Evolutionary conservation across 2,329 filamentous ascomycete species (phyloP).

Genomic region (Zopfia rhizophila): DNA sequence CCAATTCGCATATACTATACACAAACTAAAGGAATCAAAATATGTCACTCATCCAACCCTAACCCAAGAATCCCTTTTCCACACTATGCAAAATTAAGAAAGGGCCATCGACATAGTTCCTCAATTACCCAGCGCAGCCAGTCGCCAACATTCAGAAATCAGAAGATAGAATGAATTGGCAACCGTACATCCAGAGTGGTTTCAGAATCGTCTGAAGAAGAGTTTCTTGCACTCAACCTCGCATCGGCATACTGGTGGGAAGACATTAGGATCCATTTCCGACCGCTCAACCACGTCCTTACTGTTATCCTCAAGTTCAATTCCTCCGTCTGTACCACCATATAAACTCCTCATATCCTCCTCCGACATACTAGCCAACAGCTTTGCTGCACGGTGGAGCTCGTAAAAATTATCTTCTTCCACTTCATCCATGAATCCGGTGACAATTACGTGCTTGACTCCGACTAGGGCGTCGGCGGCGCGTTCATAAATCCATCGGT

Average conservation of each 20-base stretch:
- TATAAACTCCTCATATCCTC: conserved; percentile 29
- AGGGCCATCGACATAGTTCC: too few relatives aligned
- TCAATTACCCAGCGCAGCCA: too few relatives aligned
- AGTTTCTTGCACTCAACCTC: conserved; percentile 18
- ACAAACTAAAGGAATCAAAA: too few relatives aligned
- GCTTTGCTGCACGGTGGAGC: conserved; percentile 4
- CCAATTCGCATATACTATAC: too few relatives aligned
- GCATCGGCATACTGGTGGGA: conserved; percentile 30
- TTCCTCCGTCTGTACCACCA: conserved; percentile 26
- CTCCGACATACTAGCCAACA: conserved; percentile 16
- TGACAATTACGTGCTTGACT: conserved; percentile 18
- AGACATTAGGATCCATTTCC: conserved; percentile 6
- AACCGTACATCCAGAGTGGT: too few relatives aligned
- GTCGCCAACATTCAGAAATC: too few relatives aligned
- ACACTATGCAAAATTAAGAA: too few relatives aligned
- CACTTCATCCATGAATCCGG: conserved; percentile 30
- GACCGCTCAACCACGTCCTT: neutral
- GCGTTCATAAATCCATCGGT: conserved; percentile 38
- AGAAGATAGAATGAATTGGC: too few relatives aligned
- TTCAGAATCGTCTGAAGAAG: too few relatives aligned
- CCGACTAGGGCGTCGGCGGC: conserved; percentile 27
- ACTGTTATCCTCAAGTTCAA: neutral
- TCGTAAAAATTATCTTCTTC: conserved; percentile 26
- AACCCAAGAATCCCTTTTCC: too few relatives aligned
- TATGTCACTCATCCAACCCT: too few relatives aligned